Base-by-base conservation (phyloP, 73 alveolate species). In the Strombidium stylifer region DNA sequence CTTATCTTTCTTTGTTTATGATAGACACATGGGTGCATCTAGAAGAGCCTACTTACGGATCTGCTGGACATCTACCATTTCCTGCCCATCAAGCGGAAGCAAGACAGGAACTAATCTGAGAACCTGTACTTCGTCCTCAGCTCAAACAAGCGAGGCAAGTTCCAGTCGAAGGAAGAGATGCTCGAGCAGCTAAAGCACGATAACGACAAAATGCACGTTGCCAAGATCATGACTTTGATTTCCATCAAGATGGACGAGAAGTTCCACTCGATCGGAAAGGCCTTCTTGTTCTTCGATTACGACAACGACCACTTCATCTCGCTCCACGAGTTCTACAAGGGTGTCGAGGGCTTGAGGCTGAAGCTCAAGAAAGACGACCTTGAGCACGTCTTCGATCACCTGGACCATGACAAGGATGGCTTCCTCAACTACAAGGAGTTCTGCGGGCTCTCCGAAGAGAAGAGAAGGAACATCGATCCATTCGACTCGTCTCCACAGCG, bases 381-480 rank as follows among this genome's bases (percentile, higher is more conserved):
- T 1, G 30, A 30, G n/a, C 15, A 58, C 24, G 73, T 73, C 7
- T 73, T 73, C 25, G 77, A 57, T 30, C 60, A 42, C 37, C 64
- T 73, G 1, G 86, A 73, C 34, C 27, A 34, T 1, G 60, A 60
- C 35, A 46, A 58, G 10, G 86, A 73, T 37, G 76, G 78, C 8
- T 31, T 19, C 16, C 35, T 73, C 3, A 27, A 31, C 23, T 73
- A 73, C 48, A 12, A 53, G 16, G 86, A 73, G 31, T 73, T 73
- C 28, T 73, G 86, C 20, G 44, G 65, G 12, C 36, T 73, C 34
- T 32, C 61, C 12, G 86, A 73, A n/a, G 86, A 73, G 30, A 73
- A 60, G 46, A 25, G 83, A 36, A 52, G 83, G 26, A 50, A 69
- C 20, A 52, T 69, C 6, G 83, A 69, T 41, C 83, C 73, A 5